A percentile compares a stretch with the other conserved stretches of the same genome.
These are phyloP conservation scores for Aciculosporium take DNA, from an alignment of 2,329 filamentous ascomycete species.

Conservation along the genomic window DNA sequence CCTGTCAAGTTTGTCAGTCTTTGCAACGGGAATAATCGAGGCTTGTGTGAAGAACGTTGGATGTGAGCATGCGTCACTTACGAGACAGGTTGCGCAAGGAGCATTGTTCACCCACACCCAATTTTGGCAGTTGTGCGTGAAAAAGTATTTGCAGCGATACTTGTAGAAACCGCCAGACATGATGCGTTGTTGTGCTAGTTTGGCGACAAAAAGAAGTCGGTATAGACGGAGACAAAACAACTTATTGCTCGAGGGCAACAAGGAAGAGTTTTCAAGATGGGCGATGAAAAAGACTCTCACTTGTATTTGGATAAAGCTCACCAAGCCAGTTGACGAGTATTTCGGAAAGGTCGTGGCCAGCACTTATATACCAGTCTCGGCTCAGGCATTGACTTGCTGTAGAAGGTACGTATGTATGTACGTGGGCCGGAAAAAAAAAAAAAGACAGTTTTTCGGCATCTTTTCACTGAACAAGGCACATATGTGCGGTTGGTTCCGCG, in stretches of 20 bases:
- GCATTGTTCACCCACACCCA: conserved; percentile 41
- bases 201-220: background rate
- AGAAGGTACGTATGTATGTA: background rate
- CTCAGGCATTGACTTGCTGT: background rate
- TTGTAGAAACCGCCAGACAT: conserved; percentile 32
- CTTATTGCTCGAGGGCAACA: background rate
- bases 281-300: background rate
- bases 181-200: conserved; percentile 2
- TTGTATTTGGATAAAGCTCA: background rate
- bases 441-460: conserved; percentile 2
- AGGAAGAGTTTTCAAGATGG: background rate
- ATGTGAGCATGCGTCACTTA: conserved; percentile 18
- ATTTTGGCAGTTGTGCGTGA: conserved; percentile 35
- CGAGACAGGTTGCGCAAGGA: conserved; percentile 34
- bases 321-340: background rate
- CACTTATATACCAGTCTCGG: background rate
- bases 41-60: too few species aligned
- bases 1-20: conserved; percentile 19
- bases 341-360: background rate
- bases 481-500: conserved; percentile 5
- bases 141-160: conserved; percentile 42
- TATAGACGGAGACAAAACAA: background rate
- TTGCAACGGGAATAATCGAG: background rate
- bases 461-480: background rate
- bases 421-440: background rate